Evolutionary conservation across 2,329 filamentous ascomycete genomes (phyloP).

Genomic region (Balansia obtecta): DNA sequence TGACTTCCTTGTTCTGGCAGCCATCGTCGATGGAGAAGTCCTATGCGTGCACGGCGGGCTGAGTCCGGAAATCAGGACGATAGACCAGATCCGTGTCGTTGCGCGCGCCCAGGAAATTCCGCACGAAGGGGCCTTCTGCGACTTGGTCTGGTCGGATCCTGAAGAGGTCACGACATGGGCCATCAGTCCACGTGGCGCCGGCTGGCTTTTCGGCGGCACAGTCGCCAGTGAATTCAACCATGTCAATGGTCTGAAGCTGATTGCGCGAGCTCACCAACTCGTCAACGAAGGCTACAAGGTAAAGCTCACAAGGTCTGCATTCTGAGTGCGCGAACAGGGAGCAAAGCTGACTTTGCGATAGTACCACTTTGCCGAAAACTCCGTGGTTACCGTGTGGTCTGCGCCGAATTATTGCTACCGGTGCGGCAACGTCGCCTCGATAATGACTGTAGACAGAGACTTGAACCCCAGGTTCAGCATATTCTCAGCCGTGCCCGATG

Average conservation of each 20-base stretch:
- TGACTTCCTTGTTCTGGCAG: constrained; percentile 93
- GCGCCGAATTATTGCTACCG: constrained; percentile 95
- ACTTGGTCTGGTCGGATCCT: constrained; percentile 94
- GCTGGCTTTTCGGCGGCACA: too few relatives aligned
- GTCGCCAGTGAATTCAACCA: too few relatives aligned
- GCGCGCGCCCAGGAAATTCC: too few relatives aligned
- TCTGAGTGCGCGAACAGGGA: too few relatives aligned
- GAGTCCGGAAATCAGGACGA: too few relatives aligned
- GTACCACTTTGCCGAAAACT: too few relatives aligned
- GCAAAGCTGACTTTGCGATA: too few relatives aligned
- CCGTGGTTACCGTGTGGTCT: too few relatives aligned
- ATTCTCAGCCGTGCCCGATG: constrained; percentile 79
- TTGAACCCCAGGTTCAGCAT: constrained; percentile 86
- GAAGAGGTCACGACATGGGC: too few relatives aligned
- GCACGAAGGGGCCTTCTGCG: constrained; percentile 96
- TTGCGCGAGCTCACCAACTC: constrained; percentile 91
- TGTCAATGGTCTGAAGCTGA: constrained; percentile 92
- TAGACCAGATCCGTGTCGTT: too few relatives aligned
- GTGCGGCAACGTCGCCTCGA: constrained; percentile 94
- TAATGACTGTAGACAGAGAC: constrained; percentile 81
- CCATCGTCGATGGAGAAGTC: constrained; percentile 97
- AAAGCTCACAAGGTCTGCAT: too few relatives aligned
- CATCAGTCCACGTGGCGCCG: too few relatives aligned
- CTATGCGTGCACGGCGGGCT: constrained; percentile 98
- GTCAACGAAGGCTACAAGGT: constrained; percentile 99